Conservation (phyloP, 306 rosid species). For the Lathyrus sativus region DNA sequence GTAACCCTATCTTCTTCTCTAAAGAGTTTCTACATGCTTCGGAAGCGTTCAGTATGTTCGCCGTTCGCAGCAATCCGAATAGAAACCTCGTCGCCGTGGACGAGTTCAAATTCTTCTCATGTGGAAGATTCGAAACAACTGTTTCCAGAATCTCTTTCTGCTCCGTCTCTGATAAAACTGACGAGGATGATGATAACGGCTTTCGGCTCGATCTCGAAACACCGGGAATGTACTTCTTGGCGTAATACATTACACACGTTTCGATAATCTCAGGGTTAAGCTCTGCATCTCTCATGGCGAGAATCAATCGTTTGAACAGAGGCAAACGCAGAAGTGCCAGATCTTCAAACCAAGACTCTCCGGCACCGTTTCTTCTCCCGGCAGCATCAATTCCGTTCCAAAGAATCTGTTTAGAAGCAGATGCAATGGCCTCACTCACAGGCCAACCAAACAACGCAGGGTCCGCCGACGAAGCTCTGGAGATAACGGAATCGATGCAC, state of each 20-base stretch:
- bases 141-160: slow-evolving; percentile 85
- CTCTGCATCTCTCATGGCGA: slow-evolving; percentile 57
- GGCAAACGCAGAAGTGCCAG: slow-evolving; percentile 65
- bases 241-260: slow-evolving; percentile 75
- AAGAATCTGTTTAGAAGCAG: slow-evolving; percentile 58
- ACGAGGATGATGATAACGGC: slow-evolving; percentile 52
- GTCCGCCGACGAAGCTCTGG: slow-evolving; percentile 69
- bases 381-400: slow-evolving; percentile 73
- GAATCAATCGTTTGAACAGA: slow-evolving; percentile 66
- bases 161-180: slow-evolving; percentile 61
- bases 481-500: slow-evolving; percentile 65
- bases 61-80: slow-evolving; percentile 75
- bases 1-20: slow-evolving; percentile 89
- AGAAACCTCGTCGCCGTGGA: slow-evolving; percentile 66
- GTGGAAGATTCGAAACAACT: slow-evolving; percentile 66
- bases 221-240: slow-evolving; percentile 83
- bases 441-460: slow-evolving; percentile 90
- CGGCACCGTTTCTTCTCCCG: slow-evolving; percentile 53
- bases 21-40: slow-evolving; percentile 61
- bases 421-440: slow-evolving; percentile 42
- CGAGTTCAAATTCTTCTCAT: slow-evolving; percentile 56
- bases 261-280: slow-evolving; percentile 70
- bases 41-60: slow-evolving; percentile 74
- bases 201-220: slow-evolving; percentile 74
- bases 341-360: slow-evolving; percentile 82